phyloP scores from a whole-genome alignment of 2,329 filamentous ascomycete genomes.

The Trichocomaceae sp. region DNA sequence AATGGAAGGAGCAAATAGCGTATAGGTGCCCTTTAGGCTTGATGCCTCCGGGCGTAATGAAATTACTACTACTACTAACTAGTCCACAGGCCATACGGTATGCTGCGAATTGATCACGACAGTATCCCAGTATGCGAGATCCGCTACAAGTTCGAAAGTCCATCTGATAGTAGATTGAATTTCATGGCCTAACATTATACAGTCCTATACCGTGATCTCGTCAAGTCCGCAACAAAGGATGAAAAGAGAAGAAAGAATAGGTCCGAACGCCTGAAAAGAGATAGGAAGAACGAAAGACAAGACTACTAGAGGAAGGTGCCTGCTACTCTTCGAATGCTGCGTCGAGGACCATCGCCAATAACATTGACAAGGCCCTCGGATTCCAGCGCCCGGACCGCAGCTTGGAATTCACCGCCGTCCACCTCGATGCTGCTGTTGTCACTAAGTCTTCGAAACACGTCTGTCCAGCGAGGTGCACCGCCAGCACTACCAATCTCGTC shows the following conservation, averaged over 20 bases:
- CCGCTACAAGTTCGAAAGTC: too few relatives aligned
- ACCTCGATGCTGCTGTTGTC: slow-evolving; percentile 65
- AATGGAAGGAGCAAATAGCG: too few relatives aligned
- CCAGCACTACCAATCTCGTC: slow-evolving; percentile 70
- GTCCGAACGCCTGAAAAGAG: not conserved
- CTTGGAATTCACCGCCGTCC: slow-evolving; percentile 73
- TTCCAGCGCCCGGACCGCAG: slow-evolving; percentile 73
- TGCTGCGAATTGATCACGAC: too few relatives aligned
- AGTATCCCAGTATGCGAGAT: too few relatives aligned
- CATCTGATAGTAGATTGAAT: not conserved
- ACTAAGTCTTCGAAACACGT: slow-evolving; percentile 64
- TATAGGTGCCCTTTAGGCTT: too few relatives aligned
- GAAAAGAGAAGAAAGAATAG: not conserved
- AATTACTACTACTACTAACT: too few relatives aligned
- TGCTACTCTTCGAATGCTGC: slow-evolving; percentile 70
- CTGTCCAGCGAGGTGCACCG: slow-evolving; percentile 66
- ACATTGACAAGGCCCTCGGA: slow-evolving; percentile 77
- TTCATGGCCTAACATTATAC: not conserved
- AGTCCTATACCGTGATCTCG: not conserved
- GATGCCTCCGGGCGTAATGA: too few relatives aligned
- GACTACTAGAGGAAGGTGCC: slow-evolving; percentile 25
- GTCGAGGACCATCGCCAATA: slow-evolving; percentile 75
- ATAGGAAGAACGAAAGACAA: not conserved
- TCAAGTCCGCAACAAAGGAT: not conserved
- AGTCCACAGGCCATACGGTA: too few relatives aligned